Percentiles rank a stretch among this genome's conserved stretches.
phyloP scores from a whole-genome alignment of 805 yeast genomes.

The Lachancea sp. region DNA sequence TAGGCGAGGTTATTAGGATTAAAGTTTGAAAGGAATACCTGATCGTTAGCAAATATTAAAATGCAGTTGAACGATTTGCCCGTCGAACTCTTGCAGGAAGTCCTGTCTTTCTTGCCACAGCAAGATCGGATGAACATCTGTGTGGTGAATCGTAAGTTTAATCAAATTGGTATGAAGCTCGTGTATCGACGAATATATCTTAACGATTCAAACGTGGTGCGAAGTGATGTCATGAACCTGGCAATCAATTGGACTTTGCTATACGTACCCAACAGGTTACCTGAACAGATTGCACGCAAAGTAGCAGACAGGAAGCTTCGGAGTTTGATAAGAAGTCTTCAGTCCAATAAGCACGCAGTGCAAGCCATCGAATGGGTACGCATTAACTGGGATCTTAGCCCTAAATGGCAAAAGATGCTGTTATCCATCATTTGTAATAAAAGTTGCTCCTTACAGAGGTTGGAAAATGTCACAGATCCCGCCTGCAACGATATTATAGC shows the following conservation, averaged over 20 bases:
- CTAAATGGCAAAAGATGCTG: slow-evolving; percentile 29
- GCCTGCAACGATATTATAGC: slow-evolving; percentile 33
- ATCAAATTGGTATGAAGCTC: slow-evolving; percentile 29
- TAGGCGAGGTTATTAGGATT: too few species aligned
- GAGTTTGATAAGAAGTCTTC: slow-evolving; percentile 26
- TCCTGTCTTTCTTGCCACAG: slow-evolving; percentile 34
- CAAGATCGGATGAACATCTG: slow-evolving; percentile 29
- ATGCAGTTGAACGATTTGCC: not conserved
- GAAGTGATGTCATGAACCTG: slow-evolving; percentile 30
- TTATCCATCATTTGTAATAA: slow-evolving; percentile 25
- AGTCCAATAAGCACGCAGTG: slow-evolving; percentile 19
- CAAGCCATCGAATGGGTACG: slow-evolving; percentile 35
- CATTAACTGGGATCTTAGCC: slow-evolving; percentile 39
- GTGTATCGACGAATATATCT: slow-evolving; percentile 36
- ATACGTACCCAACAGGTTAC: slow-evolving; percentile 21
- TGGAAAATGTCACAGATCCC: slow-evolving; percentile 40
- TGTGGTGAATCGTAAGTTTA: slow-evolving; percentile 24
- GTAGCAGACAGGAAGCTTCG: slow-evolving; percentile 30
- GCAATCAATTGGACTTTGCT: slow-evolving; percentile 39
- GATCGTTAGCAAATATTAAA: not conserved
- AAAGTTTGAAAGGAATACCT: too few species aligned
- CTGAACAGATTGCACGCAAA: slow-evolving; percentile 25
- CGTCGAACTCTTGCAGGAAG: slow-evolving; percentile 23
- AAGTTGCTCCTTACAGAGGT: slow-evolving; percentile 29
- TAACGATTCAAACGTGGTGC: slow-evolving; percentile 38